Evolutionary conservation across 2,329 filamentous ascomycete genomes (phyloP), one percentile per base, ranked within the genome.

Genomic region (Exophiala mesophila): DNA sequence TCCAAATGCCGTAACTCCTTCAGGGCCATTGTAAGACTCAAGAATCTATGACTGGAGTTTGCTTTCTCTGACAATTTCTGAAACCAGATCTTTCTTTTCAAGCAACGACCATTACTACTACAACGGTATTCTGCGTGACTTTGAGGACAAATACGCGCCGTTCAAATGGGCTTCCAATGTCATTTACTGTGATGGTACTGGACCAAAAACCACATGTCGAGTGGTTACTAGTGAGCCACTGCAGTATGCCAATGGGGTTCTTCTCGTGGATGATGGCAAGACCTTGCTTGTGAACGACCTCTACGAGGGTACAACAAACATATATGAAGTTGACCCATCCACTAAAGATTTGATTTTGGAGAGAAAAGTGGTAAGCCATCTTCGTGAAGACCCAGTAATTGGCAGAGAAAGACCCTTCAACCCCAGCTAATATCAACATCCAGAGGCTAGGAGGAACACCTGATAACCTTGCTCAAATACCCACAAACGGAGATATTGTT

Each of bases 71-170:
- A n/a, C n/a, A n/a, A n/a, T n/a, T n/a, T n/a, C 12, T 18, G 7
- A n/a, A n/a, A n/a, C n/a, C n/a, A 37, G 35, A 2, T 37, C 35
- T 13, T 37, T 37, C 10, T 37, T 37, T 23, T 16, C n/a, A 20
- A 23, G 20, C 20, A 37, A 37, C 12, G 35, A 37, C 21, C 35
- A 37, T 15, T 37, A 37, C 10, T 37, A 37, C 35, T 37, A 37
- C 20, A 37, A 37, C 20, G 35, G 35, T 3, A 4, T 37, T 16
- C 15, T 21, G 3, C 10, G 35, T 5, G 18, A n/a, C 7, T 6
- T 37, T 3, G 35, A 37, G 10, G 35, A 37, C 20, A 37, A 37
- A 12, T 37, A 37, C 15, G 35, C 35, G 20, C 35, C 35, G 1
- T 37, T 37, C 35, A 20, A 9, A 3, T 37, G 35, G 35, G 35